Evolutionary conservation across 2,329 filamentous ascomycete genomes (phyloP).

Genomic region (Cordyceps pruinosa): DNA sequence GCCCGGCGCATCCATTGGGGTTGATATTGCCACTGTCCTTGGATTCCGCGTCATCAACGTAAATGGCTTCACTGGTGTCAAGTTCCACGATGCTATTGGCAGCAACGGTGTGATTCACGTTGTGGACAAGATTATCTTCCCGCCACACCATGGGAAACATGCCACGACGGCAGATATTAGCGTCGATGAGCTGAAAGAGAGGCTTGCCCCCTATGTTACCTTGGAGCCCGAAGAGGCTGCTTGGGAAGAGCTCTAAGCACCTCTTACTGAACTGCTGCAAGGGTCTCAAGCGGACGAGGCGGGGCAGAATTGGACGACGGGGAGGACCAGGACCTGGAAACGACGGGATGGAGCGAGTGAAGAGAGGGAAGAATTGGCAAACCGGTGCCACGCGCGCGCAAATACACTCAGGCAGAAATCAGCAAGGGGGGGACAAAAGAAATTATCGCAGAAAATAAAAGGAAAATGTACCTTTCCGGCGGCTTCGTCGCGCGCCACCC

Average conservation of each 20-base stretch:
- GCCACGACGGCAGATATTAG: slow-evolving; percentile 10
- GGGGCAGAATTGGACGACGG: too few species aligned
- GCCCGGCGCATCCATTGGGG: slow-evolving; percentile 54
- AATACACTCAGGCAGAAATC: too few species aligned
- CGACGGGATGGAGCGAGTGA: too few species aligned
- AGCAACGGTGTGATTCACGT: slow-evolving; percentile 80
- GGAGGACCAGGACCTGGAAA: too few species aligned
- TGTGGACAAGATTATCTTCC: slow-evolving; percentile 65
- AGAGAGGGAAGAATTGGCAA: too few species aligned
- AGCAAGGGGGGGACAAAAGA: too few species aligned
- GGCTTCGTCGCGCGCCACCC: too few species aligned
- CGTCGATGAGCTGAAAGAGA: slow-evolving; percentile 17
- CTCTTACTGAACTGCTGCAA: neutral
- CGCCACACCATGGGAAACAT: slow-evolving; percentile 47
- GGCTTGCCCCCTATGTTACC: slow-evolving; percentile 18
- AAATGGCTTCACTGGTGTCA: slow-evolving; percentile 64
- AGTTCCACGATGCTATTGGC: slow-evolving; percentile 62
- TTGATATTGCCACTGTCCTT: slow-evolving; percentile 65
- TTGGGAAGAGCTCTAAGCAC: neutral
- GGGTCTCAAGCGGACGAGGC: too few species aligned
- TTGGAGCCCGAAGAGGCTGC: neutral
- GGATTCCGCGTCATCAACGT: slow-evolving; percentile 65
- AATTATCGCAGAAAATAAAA: too few species aligned
- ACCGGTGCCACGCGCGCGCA: too few species aligned
- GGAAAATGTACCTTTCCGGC: too few species aligned